A percentile compares a stretch with the other conserved stretches of the same genome.
Evolutionary conservation across 306 rosid genomes (phyloP).

Genomic region (Betula pendula): DNA sequence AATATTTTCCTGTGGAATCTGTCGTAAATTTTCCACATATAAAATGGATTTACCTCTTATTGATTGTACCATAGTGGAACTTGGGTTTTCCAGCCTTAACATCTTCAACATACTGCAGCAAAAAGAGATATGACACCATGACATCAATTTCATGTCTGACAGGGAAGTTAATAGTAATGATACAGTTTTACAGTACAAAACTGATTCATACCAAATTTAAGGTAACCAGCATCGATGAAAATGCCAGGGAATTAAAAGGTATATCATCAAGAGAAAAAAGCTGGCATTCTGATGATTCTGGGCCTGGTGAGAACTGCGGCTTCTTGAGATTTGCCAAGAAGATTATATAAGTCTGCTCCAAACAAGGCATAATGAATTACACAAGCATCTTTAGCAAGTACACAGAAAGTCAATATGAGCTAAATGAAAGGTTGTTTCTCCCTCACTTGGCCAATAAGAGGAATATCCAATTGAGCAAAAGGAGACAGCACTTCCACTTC

Average conservation of each 20-base stretch:
- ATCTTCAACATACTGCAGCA: conserved; percentile 79
- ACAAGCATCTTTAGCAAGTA: conserved; percentile 32
- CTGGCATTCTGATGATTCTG: conserved; percentile 83
- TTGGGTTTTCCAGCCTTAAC: conserved; percentile 64
- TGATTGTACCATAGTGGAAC: conserved; percentile 89
- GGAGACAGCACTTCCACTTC: conserved; percentile 87
- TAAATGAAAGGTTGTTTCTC: conserved; percentile 5
- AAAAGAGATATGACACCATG: conserved; percentile 29
- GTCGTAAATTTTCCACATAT: conserved; percentile 2
- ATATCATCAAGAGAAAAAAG: conserved; percentile 80
- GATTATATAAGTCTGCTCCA: conserved; percentile 77
- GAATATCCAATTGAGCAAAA: conserved; percentile 94
- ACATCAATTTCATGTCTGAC: conserved; percentile 5
- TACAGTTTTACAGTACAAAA: conserved; percentile 18
- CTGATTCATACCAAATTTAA: conserved; percentile 69
- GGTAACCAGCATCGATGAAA: conserved; percentile 93
- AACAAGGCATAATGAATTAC: conserved; percentile 29
- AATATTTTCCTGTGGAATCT: not conserved
- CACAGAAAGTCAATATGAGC: conserved; percentile 8
- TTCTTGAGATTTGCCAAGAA: conserved; percentile 85
- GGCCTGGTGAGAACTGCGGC: conserved; percentile 92
- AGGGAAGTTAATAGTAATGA: not conserved
- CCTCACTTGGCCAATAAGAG: conserved; percentile 91
- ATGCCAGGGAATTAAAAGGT: conserved; percentile 83
- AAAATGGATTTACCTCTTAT: conserved; percentile 59